Conservation (phyloP, 2,329 filamentous ascomycete genomes). For the Diplodia intermedia region DNA sequence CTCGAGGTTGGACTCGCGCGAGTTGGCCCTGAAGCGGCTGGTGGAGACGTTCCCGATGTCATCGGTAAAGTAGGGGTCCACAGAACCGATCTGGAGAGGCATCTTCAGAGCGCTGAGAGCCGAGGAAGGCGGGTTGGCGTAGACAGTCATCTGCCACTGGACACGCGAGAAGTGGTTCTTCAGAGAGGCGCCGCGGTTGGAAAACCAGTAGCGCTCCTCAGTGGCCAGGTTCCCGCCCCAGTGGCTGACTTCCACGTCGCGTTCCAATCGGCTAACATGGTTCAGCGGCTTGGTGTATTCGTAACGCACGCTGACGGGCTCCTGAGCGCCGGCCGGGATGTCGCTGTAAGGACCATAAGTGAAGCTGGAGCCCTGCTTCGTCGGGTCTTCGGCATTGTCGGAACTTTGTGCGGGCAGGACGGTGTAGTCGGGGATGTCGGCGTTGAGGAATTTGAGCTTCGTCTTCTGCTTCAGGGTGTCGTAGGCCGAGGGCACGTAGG, state of each 20-base stretch:
- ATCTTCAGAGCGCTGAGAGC: slow-evolving; percentile 84
- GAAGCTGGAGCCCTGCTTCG: slow-evolving; percentile 83
- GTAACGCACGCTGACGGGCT: slow-evolving; percentile 82
- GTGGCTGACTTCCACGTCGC: slow-evolving; percentile 93
- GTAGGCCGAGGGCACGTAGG: slow-evolving; percentile 85
- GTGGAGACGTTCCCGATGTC: slow-evolving; percentile 97
- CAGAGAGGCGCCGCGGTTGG: slow-evolving; percentile 80
- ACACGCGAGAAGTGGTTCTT: slow-evolving; percentile 60
- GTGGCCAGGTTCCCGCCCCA: slow-evolving; percentile 97
- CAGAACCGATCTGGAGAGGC: slow-evolving; percentile 78
- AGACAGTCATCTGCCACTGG: slow-evolving; percentile 58
- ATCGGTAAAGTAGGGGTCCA: slow-evolving; percentile 92
- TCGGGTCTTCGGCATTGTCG: slow-evolving; percentile 70
- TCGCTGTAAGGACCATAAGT: slow-evolving; percentile 90
- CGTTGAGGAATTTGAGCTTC: slow-evolving; percentile 85
- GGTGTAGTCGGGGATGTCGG: slow-evolving; percentile 84
- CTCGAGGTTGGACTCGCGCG: slow-evolving; percentile 82
- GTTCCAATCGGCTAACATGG: slow-evolving; percentile 79
- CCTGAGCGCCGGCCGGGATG: slow-evolving; percentile 75
- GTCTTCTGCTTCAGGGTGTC: slow-evolving; percentile 92
- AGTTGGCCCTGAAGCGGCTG: slow-evolving; percentile 80
- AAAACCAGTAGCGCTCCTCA: slow-evolving; percentile 90
- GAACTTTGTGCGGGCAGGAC: slow-evolving; percentile 67
- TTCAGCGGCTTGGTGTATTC: slow-evolving; percentile 94
- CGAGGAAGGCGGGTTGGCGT: slow-evolving; percentile 76